Evolutionary conservation across 2,329 filamentous ascomycete species (phyloP).

Genomic region (Periconia macrospinosa): DNA sequence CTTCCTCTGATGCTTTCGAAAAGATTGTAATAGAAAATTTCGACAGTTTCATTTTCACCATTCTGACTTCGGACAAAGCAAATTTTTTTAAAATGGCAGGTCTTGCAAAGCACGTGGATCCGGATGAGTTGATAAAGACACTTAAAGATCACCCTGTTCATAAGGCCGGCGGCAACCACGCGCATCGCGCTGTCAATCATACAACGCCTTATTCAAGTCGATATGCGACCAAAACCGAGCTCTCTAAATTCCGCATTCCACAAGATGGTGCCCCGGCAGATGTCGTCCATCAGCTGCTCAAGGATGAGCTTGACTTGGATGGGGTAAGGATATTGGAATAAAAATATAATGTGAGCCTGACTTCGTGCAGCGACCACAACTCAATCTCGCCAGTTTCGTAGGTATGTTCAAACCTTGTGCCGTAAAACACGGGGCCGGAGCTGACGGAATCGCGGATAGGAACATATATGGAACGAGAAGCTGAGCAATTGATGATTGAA

Average conservation of each 20-base stretch:
- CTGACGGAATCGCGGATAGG: constrained; percentile 20
- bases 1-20: not conserved
- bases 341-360: constrained; percentile 6
- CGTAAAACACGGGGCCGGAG: not conserved
- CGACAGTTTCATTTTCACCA: not conserved
- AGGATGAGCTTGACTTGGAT: constrained; percentile 46
- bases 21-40: not conserved
- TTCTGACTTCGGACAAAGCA: not conserved
- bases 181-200: constrained; percentile 49
- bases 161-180: constrained; percentile 41
- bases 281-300: constrained; percentile 64
- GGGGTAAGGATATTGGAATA: constrained; percentile 7
- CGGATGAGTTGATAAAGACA: constrained; percentile 55
- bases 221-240: constrained; percentile 57
- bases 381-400: constrained; percentile 71
- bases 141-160: constrained; percentile 53
- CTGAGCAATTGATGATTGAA: constrained; percentile 65
- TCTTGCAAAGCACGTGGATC: constrained; percentile 56
- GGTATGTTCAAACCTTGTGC: constrained; percentile 18
- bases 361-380: constrained; percentile 54
- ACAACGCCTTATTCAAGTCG: constrained; percentile 60
- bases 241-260: constrained; percentile 64
- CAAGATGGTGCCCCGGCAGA: constrained; percentile 61
- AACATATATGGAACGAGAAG: constrained; percentile 72
- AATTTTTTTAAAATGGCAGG: constrained; percentile 44